Percentiles rank a stretch among this genome's conserved stretches.
Conservation (phyloP, 495 filamentous ascomycete species). For the Tuber calosporum region DNA sequence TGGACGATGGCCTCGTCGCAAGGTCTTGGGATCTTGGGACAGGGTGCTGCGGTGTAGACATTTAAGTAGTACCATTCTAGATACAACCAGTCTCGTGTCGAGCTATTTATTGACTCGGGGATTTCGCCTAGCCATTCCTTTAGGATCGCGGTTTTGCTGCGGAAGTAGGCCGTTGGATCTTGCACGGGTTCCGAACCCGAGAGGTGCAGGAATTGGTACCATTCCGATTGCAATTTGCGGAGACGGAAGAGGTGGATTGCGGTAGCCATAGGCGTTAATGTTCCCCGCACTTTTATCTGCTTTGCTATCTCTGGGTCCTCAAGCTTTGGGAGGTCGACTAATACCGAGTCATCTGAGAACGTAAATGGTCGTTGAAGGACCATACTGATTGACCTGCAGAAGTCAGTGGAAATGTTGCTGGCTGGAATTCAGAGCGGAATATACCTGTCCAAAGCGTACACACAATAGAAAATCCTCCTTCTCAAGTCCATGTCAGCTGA, state of each 20-base stretch:
- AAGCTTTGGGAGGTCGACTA: conserved; percentile 54
- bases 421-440: conserved; percentile 19
- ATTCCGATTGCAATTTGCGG: conserved; percentile 67
- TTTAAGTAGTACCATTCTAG: conserved; percentile 79
- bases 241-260: conserved; percentile 63
- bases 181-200: conserved; percentile 57
- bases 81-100: conserved; percentile 62
- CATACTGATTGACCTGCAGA: conserved; percentile 64
- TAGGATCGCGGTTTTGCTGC: conserved; percentile 58
- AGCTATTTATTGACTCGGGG: conserved; percentile 52
- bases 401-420: not conserved
- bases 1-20: conserved; percentile 62
- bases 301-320: conserved; percentile 23
- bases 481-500: conserved; percentile 63
- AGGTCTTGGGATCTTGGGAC: conserved; percentile 56
- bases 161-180: conserved; percentile 54
- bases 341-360: conserved; percentile 80
- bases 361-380: conserved; percentile 75
- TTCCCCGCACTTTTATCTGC: conserved; percentile 28
- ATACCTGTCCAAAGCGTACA: conserved; percentile 79
- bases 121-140: conserved; percentile 59
- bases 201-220: conserved; percentile 77
- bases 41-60: conserved; percentile 73
- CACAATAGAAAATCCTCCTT: conserved; percentile 73
- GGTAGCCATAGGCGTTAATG: conserved; percentile 38